Evolutionary conservation across 2,329 filamentous ascomycete genomes (phyloP), one percentile per base, ranked within the genome.

Genomic region (Alternaria incomplexa): DNA sequence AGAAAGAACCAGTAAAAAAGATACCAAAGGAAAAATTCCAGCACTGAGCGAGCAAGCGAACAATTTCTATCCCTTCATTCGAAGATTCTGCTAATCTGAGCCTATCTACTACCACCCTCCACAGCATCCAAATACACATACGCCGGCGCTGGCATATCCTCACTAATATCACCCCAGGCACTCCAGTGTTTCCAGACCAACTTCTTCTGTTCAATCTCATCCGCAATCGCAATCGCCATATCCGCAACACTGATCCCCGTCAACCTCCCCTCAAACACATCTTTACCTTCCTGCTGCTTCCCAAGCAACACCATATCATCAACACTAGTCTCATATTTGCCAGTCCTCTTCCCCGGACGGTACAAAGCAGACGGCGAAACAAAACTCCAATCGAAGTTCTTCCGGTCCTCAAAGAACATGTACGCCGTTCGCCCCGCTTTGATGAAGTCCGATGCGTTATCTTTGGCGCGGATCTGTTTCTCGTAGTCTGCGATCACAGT

Each of bases 341-440:
- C 78, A 5, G 74, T 79, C 28, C 77, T 56, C 46, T 64, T 72
- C 9, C 78, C 77, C 0, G 78, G 74, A 22, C 77, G 63, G 61
- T 79, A 80, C 54, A 79, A 58, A 17, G 78, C 74, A 52, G 69
- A 62, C 13, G 77, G 78, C 6, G 67, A 72, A 13, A 79, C 76
- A 67, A 77, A 79, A 43, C 65, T 73, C 78, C 78, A 80, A 12
- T 51, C 53, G 51, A 80, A 79, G 12, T 59, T 65, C 54, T 66
- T 70, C 30, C 79, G 77, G 5, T 76, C 76, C 30, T 79, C 75
- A 11, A 79, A 80, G 32, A 80, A 79, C 75, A 79, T 79, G 45
- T 58, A 79, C 23, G 71, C 72, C n/a, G 77, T 76, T 2, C 78
- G 62, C 2, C 70, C 76, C 1, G 76, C 77, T 23, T 73, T 76